Percentiles rank a stretch among this genome's conserved stretches.
Evolutionary conservation across 495 filamentous ascomycete species (phyloP).

Genomic region (Aspergillus funiculosus): DNA sequence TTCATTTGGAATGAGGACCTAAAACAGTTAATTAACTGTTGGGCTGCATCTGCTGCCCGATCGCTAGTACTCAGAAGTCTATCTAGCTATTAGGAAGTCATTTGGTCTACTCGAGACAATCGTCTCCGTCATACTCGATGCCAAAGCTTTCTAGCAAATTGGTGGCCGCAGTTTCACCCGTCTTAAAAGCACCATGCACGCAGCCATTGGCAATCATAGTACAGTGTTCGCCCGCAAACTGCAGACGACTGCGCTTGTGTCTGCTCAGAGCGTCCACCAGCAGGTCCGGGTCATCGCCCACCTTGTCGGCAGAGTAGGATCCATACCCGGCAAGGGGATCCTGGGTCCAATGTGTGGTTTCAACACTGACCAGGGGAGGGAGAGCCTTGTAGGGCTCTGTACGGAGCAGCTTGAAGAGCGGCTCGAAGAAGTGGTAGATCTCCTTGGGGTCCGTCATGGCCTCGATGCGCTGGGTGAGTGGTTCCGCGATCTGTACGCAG

Average conservation of each 20-base stretch:
- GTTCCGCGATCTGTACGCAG: not conserved
- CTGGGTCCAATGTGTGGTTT: not conserved
- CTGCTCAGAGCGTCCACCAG: not conserved
- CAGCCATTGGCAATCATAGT: not conserved
- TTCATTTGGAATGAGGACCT: too few species aligned
- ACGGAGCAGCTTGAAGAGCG: not conserved
- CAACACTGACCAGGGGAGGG: not conserved
- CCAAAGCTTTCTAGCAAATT: not conserved
- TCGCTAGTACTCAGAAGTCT: too few species aligned
- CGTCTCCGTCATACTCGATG: not conserved
- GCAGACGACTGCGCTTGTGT: not conserved
- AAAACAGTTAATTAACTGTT: too few species aligned
- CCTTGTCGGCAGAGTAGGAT: not conserved
- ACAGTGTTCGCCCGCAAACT: not conserved
- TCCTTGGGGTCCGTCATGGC: not conserved
- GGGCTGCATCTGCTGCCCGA: too few species aligned
- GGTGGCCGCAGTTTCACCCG: not conserved
- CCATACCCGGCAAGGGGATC: not conserved
- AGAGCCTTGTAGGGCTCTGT: not conserved
- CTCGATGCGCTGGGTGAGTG: not conserved
- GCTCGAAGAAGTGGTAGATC: not conserved
- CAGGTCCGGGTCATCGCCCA: not conserved
- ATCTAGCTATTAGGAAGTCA: too few species aligned
- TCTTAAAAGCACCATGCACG: not conserved
- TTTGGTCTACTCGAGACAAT: too few species aligned